phyloP scores from a whole-genome alignment of 345 rosid genomes.

The Bruguiera sexangula region DNA sequence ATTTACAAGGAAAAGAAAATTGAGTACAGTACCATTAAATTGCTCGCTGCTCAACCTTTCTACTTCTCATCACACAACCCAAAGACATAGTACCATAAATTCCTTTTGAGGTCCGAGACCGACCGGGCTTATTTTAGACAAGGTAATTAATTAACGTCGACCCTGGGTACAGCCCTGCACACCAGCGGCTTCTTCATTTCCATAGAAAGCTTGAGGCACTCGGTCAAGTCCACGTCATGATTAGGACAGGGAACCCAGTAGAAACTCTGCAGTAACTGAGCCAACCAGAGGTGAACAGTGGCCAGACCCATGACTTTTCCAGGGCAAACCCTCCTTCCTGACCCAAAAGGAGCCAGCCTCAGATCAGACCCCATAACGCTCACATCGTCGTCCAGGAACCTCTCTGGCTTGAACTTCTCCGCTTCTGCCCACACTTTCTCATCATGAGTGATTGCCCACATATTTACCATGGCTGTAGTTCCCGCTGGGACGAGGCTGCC shows the following conservation, averaged over 20 bases:
- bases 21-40: too few species aligned
- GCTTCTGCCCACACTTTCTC: slow-evolving; percentile 49
- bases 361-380: slow-evolving; percentile 57
- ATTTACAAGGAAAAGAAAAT: too few species aligned
- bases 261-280: slow-evolving; percentile 48
- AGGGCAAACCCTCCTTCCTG: slow-evolving; percentile 69
- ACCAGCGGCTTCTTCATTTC: slow-evolving; percentile 58
- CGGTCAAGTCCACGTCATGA: slow-evolving; percentile 43
- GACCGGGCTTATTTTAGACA: too few species aligned
- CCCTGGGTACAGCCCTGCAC: slow-evolving; percentile 53
- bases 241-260: slow-evolving; percentile 36
- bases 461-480: slow-evolving; percentile 88
- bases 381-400: slow-evolving; percentile 50
- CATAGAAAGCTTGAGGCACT: slow-evolving; percentile 53
- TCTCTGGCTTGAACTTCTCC: slow-evolving; percentile 54
- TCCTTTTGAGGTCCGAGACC: neutral
- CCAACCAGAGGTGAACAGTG: slow-evolving; percentile 56
- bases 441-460: slow-evolving; percentile 90
- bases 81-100: too few species aligned
- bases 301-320: slow-evolving; percentile 66
- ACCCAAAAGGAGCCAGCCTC: slow-evolving; percentile 64
- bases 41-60: too few species aligned
- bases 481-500: slow-evolving; percentile 61
- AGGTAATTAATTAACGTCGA: too few species aligned
- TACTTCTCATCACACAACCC: too few species aligned